Evolutionary conservation across 2,329 filamentous ascomycete genomes (phyloP), one percentile per base, ranked within the genome.

Genomic region (Fusarium illudens): DNA sequence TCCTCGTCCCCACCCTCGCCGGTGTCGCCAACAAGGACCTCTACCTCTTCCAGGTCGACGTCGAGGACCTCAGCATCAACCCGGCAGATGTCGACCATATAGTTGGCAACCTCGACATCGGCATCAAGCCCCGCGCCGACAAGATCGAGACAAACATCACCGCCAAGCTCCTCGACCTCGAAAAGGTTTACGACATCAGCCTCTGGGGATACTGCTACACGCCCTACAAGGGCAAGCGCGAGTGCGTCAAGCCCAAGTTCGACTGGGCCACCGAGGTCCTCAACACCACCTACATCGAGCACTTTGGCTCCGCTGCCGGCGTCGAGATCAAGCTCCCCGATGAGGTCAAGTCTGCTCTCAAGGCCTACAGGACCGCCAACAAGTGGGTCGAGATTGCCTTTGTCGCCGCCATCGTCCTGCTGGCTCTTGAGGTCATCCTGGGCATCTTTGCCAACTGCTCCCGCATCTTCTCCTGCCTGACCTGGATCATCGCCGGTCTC

Each of bases 131-230:
- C 6, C 73, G 74, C 37, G 64, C 69, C 10, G 70, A 75, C 15
- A 44, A 27, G 64, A 72, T 68, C 64, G 76, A 71, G 17, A 27
- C 64, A 70, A 88, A 88, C 79, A 82, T 89, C 73, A 88, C 86
- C 5, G 87, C 87, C 12, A 69, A 76, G 1, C 80, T 86, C 27
- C 83, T 92, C 49, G 84, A 12, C 48, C 44, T 49, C 44, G 44
- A 44, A 20, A 10, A 95, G 76, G 84, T 89, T 75, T 98, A 97
- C 86, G 87, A 92, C 64, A 84, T 98, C 76, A 88, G 87, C 75
- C 85, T 98, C 34, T 97, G 93, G 92, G 92, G 91, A 77, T 97
- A 94, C 86, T 98, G 96, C 86, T 82, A 84, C 60, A 88, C 86
- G 55, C 80, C 84, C 52, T 78, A 83, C 70, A 85, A 86, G 69